Evolutionary conservation across 1,284 basidiomycete genomes (phyloP).

Genomic region (Somion occarium): DNA sequence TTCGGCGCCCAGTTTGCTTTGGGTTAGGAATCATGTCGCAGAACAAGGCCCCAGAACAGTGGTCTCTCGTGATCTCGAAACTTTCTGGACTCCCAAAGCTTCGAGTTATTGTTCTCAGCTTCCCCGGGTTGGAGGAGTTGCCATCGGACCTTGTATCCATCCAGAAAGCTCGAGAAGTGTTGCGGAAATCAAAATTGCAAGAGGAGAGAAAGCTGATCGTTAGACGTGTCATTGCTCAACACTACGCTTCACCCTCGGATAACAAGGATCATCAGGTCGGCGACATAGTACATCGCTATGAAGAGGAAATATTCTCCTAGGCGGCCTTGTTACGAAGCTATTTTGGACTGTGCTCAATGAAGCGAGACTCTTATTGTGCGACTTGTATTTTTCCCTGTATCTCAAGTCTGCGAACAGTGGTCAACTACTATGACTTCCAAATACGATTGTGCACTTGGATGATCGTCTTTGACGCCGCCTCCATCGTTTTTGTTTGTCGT

Average conservation of each 20-base stretch:
- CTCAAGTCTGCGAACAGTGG: too few relatives aligned
- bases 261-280: background rate
- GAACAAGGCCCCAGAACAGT: slow-evolving; percentile 7
- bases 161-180: slow-evolving; percentile 1
- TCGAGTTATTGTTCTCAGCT: slow-evolving; percentile 2
- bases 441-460: too few relatives aligned
- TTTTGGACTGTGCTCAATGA: too few relatives aligned
- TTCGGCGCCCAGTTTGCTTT: slow-evolving; percentile 6
- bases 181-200: slow-evolving; percentile 1
- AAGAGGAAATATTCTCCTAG: slow-evolving; percentile 1
- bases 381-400: too few relatives aligned
- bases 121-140: slow-evolving; percentile 5
- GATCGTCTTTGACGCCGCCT: too few relatives aligned
- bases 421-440: too few relatives aligned
- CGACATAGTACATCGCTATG: background rate
- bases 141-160: slow-evolving; percentile 5
- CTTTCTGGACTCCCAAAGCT: slow-evolving; percentile 6
- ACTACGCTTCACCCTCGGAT: background rate
- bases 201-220: slow-evolving; percentile 6
- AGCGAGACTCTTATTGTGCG: too few relatives aligned
- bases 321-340: too few relatives aligned
- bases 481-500: too few relatives aligned
- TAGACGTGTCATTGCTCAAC: slow-evolving; percentile 5
- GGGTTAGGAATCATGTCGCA: slow-evolving; percentile 7
- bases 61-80: slow-evolving; percentile 6